Evolutionary conservation across 345 rosid genomes (phyloP).

Genomic region (Gossypium mustelinum): DNA sequence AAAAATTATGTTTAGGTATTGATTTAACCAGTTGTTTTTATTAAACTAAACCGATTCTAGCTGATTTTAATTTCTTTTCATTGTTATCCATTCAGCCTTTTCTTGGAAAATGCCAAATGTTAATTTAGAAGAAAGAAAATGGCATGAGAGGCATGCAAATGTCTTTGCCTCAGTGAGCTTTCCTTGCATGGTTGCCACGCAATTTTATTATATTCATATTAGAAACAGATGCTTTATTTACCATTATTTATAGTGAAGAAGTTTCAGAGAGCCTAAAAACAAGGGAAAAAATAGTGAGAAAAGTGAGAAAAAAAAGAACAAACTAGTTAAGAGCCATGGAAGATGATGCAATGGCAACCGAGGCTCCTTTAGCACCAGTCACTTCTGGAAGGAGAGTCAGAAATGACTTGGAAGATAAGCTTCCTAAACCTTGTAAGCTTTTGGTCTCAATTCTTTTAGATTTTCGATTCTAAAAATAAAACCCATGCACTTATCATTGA

Average conservation of each 20-base stretch:
- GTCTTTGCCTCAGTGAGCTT: background rate
- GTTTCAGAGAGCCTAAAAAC: background rate
- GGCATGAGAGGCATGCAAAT: background rate
- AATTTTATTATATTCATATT: background rate
- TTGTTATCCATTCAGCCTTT: background rate
- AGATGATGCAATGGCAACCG: slow-evolving; percentile 49
- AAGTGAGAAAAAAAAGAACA: background rate
- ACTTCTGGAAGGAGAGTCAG: slow-evolving; percentile 59
- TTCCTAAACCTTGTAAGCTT: slow-evolving; percentile 70
- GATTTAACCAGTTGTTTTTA: too few species aligned
- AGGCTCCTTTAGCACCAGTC: slow-evolving; percentile 71
- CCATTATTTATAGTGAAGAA: background rate
- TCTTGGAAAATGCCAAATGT: background rate
- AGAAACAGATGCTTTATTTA: background rate
- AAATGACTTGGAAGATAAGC: slow-evolving; percentile 51
- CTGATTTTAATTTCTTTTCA: too few species aligned
- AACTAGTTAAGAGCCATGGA: slow-evolving; percentile 23
- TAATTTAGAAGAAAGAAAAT: background rate
- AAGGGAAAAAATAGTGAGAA: background rate
- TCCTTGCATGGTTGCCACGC: slow-evolving; percentile 16
- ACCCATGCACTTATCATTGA: too few species aligned
- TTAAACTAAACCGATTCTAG: too few species aligned
- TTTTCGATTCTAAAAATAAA: background rate
- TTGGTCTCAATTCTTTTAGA: background rate
- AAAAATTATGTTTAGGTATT: too few species aligned